Evolutionary conservation across 2,329 filamentous ascomycete species (phyloP).

Genomic region (Teratosphaeria nubilosa): DNA sequence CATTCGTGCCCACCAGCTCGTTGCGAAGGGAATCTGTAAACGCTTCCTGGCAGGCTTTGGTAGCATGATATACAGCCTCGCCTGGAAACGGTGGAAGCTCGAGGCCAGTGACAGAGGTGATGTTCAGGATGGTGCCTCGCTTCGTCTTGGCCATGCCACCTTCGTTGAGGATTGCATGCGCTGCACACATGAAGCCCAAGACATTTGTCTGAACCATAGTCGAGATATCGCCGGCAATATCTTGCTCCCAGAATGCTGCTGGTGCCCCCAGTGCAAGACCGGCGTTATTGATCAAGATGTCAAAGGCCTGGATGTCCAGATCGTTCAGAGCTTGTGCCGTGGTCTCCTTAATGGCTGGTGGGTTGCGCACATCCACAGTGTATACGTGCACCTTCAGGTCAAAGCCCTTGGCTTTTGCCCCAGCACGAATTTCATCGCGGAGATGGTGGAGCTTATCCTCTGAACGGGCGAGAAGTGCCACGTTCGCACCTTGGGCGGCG

Average conservation of each 20-base stretch:
- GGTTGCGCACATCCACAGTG: conserved; percentile 24
- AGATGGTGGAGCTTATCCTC: conserved; percentile 19
- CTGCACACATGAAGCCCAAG: conserved; percentile 38
- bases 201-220: conserved; percentile 42
- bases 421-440: conserved; percentile 8
- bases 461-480: conserved; percentile 36
- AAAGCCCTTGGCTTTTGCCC: background rate
- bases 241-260: conserved; percentile 31
- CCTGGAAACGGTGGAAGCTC: conserved; percentile 41
- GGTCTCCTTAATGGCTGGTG: conserved; percentile 24
- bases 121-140: conserved; percentile 38
- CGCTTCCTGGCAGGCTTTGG: conserved; percentile 38
- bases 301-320: conserved; percentile 26
- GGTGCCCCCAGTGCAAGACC: conserved; percentile 41
- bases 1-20: conserved; percentile 38
- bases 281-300: conserved; percentile 40
- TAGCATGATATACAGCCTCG: conserved; percentile 41
- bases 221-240: conserved; percentile 29
- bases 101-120: conserved; percentile 38
- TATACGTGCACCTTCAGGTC: conserved; percentile 17
- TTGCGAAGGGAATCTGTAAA: conserved; percentile 41
- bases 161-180: conserved; percentile 36
- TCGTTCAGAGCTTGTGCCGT: conserved; percentile 24
- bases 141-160: conserved; percentile 30
- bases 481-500: conserved; percentile 29